These are phyloP conservation scores for Delonix regia DNA, from an alignment of 306 rosid genomes.

Conservation along the genomic window DNA sequence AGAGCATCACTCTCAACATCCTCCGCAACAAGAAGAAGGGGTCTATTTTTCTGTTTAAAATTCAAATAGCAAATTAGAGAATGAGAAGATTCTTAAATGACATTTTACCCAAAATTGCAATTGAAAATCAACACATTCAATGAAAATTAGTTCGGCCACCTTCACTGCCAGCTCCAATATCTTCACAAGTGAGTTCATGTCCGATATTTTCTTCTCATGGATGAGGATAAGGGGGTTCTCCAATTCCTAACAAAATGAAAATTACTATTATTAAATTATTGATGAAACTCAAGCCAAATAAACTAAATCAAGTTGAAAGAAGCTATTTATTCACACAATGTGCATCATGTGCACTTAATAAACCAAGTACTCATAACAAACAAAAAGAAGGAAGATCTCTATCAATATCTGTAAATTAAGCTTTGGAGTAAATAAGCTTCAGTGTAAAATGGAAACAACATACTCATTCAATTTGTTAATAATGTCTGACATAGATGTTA, in stretches of 20 bases:
- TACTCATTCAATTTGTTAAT: neutral
- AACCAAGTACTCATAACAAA: neutral
- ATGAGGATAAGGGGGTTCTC: conserved; percentile 88
- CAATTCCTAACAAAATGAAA: conserved; percentile 67
- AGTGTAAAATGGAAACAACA: neutral
- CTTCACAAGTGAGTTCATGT: conserved; percentile 70
- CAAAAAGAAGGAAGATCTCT: neutral
- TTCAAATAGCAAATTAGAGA: conserved; percentile 26
- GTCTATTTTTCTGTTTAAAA: conserved; percentile 68
- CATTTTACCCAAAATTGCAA: conserved; percentile 23
- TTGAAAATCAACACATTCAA: conserved; percentile 27
- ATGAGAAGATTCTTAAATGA: conserved; percentile 26
- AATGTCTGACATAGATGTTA: conserved; percentile 14
- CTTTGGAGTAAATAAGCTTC: conserved; percentile 14
- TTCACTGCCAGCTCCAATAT: conserved; percentile 72
- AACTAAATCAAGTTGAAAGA: conserved; percentile 20
- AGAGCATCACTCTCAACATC: conserved; percentile 92
- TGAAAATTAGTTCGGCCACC: conserved; percentile 51
- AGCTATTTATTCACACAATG: neutral
- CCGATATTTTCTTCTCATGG: conserved; percentile 87
- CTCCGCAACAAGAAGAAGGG: conserved; percentile 92
- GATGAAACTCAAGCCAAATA: conserved; percentile 14
- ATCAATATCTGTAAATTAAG: conserved; percentile 20
- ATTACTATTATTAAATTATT: conserved; percentile 19
- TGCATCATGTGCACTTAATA: conserved; percentile 22